Evolutionary conservation across 495 filamentous ascomycete genomes (phyloP), one percentile per base, ranked within the genome.

Genomic region (Ascodesmis nigricans): DNA sequence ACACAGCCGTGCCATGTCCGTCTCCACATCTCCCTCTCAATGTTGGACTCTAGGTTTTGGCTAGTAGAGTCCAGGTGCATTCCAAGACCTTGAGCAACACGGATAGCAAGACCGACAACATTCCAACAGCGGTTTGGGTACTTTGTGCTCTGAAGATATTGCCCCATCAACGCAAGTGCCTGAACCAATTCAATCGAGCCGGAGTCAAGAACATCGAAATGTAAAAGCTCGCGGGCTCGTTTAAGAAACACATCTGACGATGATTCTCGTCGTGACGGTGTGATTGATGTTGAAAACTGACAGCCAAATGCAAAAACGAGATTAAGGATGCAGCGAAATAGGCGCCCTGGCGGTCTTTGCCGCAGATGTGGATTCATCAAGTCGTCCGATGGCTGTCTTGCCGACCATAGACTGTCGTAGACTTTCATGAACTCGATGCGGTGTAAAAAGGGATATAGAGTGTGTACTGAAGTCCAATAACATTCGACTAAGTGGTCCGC

Each of bases 1-100:
- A 59, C 44, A 44, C 58, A 60, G 13, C 49, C 53, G 37, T 56
- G 49, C 60, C 60, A 63, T 3, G 54, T 39, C 20, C 58, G 40
- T 8, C 53, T 36, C 16, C 49, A 45, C 22, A 61, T 55, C 36
- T 61, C 53, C 3, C 46, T 32, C 5, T 54, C 39, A 7, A 53
- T 41, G 21, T 54, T 49, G 20, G 40, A 41, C 13, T 36, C 29
- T 9, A n/a, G 21, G 27, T 29, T 46, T 22, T 17, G 21, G 4
- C 19, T 40, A 13, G 39, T 38, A 17, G 17, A n/a, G 3, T 41
- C 41, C 17, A 21, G 30, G 33, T 60, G 52, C 9, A 64, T 31
- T 1, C 57, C 58, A 2, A 61, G 22, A 0, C 50, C 50, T 26
- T 58, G 45, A 5, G 57, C 59, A 13, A 58, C 31, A 13, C 58